Conservation (phyloP, 2,329 filamentous ascomycete genomes). For the Trichophyton equinum region DNA sequence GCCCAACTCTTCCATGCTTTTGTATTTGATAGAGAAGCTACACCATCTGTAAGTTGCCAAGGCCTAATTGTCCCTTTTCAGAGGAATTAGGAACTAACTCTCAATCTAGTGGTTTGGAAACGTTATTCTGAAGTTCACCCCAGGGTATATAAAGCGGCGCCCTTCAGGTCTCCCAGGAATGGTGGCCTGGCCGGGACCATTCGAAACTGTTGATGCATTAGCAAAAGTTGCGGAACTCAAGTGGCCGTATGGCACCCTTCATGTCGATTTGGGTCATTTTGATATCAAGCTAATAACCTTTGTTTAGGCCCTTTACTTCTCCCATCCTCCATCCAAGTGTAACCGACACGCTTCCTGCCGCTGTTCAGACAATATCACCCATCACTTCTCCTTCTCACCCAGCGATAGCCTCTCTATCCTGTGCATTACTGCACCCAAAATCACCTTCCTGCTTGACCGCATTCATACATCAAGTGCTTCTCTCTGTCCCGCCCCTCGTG, state of each 20-base stretch:
- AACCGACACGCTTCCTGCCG: slow-evolving; percentile 45
- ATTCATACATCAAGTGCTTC: slow-evolving; percentile 76
- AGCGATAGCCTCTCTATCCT: slow-evolving; percentile 71
- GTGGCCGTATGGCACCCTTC: slow-evolving; percentile 56
- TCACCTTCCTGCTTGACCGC: slow-evolving; percentile 82
- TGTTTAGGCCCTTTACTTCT: slow-evolving; percentile 56
- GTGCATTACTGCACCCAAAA: slow-evolving; percentile 74
- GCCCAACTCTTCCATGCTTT: slow-evolving; percentile 66
- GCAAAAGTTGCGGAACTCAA: slow-evolving; percentile 66
- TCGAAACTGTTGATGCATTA: slow-evolving; percentile 68
- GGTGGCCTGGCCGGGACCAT: slow-evolving; percentile 60
- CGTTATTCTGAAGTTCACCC: slow-evolving; percentile 58
- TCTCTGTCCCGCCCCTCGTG: slow-evolving; percentile 64
- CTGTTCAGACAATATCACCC: slow-evolving; percentile 57
- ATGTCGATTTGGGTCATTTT: background rate
- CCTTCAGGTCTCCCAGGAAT: slow-evolving; percentile 55
- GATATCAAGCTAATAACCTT: slow-evolving; percentile 12
- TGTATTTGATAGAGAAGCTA: slow-evolving; percentile 64
- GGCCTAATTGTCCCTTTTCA: background rate
- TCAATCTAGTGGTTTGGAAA: slow-evolving; percentile 40
- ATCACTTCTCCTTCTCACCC: slow-evolving; percentile 78
- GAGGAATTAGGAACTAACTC: background rate
- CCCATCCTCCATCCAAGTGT: slow-evolving; percentile 74
- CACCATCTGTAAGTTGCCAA: slow-evolving; percentile 43
- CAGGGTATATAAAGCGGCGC: slow-evolving; percentile 62